Conservation (phyloP, 2,329 filamentous ascomycete genomes). For the Trichothecium sympodiale region DNA sequence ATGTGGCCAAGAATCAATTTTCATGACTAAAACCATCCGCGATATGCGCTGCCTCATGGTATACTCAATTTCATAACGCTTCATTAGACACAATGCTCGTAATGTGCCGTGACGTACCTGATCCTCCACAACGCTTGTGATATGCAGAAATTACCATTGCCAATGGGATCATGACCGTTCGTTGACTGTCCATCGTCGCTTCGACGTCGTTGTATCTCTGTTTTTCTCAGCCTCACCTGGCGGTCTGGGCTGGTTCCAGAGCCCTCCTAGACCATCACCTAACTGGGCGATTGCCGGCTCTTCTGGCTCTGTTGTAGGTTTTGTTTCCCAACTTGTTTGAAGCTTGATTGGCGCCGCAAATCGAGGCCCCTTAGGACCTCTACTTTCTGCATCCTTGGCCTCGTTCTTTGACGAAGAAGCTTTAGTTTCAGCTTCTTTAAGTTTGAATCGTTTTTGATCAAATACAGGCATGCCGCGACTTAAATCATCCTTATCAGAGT, state of each 20-base stretch:
- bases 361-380: slow-evolving; percentile 11
- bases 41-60: too few species aligned
- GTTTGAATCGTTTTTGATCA: slow-evolving; percentile 24
- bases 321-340: slow-evolving; percentile 17
- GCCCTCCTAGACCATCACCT: slow-evolving; percentile 27
- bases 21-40: too few species aligned
- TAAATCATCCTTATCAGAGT: slow-evolving; percentile 28
- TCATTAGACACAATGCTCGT: too few species aligned
- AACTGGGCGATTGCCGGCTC: slow-evolving; percentile 12
- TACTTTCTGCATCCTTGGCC: not conserved
- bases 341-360: slow-evolving; percentile 25
- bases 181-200: slow-evolving; percentile 45
- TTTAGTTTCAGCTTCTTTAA: not conserved
- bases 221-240: slow-evolving; percentile 32
- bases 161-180: slow-evolving; percentile 20
- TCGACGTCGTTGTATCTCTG: slow-evolving; percentile 33
- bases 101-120: too few species aligned
- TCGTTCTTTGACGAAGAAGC: not conserved
- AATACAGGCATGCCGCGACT: slow-evolving; percentile 42
- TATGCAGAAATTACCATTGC: too few species aligned
- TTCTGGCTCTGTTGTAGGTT: slow-evolving; percentile 5
- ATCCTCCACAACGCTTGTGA: too few species aligned
- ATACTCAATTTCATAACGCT: too few species aligned
- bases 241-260: slow-evolving; percentile 32
- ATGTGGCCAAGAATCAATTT: too few species aligned